A percentile compares a stretch with the other conserved stretches of the same genome.
Evolutionary conservation across 2,329 filamentous ascomycete genomes (phyloP).

Genomic region (Calonectria multiphialidica): DNA sequence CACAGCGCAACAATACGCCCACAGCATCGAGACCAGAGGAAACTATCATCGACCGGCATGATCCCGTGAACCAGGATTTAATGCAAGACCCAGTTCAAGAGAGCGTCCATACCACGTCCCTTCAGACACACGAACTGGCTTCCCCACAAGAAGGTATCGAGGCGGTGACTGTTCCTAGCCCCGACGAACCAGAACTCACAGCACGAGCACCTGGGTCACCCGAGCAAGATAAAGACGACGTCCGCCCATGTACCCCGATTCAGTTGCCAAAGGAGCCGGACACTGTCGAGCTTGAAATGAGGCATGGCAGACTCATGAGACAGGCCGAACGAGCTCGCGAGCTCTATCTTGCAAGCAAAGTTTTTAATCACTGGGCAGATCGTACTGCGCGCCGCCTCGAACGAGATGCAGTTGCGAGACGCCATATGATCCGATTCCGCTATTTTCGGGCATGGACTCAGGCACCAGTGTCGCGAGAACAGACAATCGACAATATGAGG

Average conservation of each 20-base stretch:
- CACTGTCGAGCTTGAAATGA: slow-evolving; percentile 24
- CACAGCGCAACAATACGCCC: background rate
- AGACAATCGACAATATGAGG: slow-evolving; percentile 46
- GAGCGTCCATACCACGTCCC: background rate
- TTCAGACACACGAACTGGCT: background rate
- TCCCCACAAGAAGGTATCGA: background rate
- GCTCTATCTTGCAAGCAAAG: slow-evolving; percentile 65
- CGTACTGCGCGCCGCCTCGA: slow-evolving; percentile 73
- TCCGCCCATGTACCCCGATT: background rate
- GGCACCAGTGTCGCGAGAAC: slow-evolving; percentile 45
- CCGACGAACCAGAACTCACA: background rate
- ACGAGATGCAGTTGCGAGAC: slow-evolving; percentile 75
- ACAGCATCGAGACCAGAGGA: background rate
- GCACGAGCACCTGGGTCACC: background rate
- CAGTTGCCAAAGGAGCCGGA: slow-evolving; percentile 9
- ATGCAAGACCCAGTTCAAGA: background rate
- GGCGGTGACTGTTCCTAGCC: background rate
- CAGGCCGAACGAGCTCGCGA: slow-evolving; percentile 74
- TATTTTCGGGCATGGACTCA: slow-evolving; percentile 53
- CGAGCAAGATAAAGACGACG: background rate
- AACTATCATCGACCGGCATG: background rate
- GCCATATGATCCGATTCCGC: slow-evolving; percentile 74
- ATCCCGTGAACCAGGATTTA: background rate
- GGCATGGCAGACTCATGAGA: slow-evolving; percentile 46
- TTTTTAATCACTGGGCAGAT: slow-evolving; percentile 70